Base-by-base conservation (phyloP, 345 rosid species). In the Durio zibethinus region DNA sequence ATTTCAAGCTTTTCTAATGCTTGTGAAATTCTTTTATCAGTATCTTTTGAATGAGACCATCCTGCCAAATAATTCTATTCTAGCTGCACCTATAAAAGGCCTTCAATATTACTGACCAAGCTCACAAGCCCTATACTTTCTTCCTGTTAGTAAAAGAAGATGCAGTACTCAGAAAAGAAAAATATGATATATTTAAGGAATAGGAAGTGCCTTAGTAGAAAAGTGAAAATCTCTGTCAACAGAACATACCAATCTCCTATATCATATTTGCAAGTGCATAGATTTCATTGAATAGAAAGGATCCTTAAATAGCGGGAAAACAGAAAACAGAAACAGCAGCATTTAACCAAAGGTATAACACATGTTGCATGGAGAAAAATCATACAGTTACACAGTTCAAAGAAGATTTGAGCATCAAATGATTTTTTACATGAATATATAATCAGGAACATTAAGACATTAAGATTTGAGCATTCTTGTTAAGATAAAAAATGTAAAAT, bases 51-150 rank as follows among this genome's bases (percentile, higher is more conserved):
- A 31, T 86, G 84, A 68, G 76, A 82, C 83, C 84, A 73, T 82
- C 98, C 99, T 47, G 94, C 89, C 52, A 92, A 76, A 82, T 90
- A 86, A 74, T 89, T 83, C 77, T 97, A 92, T 83, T 95, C 92
- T 82, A 81, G 80, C 45, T 93, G 96, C 59, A 93, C 94, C 99
- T 95, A 81, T 66, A 77, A 72, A 33, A 33, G 20, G 42, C 56
- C 54, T n/a, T n/a, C n/a, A n/a, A n/a, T n/a, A n/a, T n/a, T n/a
- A n/a, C n/a, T n/a, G n/a, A n/a, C n/a, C n/a, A 80, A 86, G 80
- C 87, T 78, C 87, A 93, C 74, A 66, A 10, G 73, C 79, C 77
- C 76, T 62, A 89, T 76, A 66, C 74, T 79, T 72, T 87, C 86
- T 76, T 85, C 61, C 97, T 92, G 84, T 78, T 65, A 54, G 66